Evolutionary conservation across 345 rosid species (phyloP).

Genomic region (Clarkia xantiana): DNA sequence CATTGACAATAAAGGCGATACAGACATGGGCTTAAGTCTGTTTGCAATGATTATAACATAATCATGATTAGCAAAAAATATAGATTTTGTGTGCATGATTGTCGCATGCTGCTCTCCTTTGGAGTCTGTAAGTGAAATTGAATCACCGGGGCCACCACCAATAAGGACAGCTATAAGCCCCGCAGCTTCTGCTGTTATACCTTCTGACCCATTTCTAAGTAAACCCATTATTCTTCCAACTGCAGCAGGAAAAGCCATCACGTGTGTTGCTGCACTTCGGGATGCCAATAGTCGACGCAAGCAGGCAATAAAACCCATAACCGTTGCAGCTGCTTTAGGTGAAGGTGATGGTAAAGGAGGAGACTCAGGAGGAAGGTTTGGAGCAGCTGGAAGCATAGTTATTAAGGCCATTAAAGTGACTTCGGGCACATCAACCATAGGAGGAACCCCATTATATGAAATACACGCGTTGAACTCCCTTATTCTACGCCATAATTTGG

Average conservation of each 20-base stretch:
- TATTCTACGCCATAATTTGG: constrained; percentile 94
- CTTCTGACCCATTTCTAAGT: constrained; percentile 96
- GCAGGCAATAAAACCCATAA: constrained; percentile 92
- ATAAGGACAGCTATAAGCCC: constrained; percentile 77
- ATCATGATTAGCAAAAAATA: constrained; percentile 65
- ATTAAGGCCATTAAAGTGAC: constrained; percentile 96
- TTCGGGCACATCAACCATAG: constrained; percentile 81
- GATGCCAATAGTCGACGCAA: constrained; percentile 86
- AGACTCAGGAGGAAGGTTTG: constrained; percentile 85
- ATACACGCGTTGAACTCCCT: constrained; percentile 96
- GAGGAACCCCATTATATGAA: constrained; percentile 77
- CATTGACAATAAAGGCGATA: constrained; percentile 90
- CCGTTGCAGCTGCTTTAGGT: constrained; percentile 98
- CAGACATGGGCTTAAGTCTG: constrained; percentile 88
- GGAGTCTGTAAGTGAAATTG: constrained; percentile 45
- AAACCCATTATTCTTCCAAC: constrained; percentile 98
- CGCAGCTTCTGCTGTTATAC: constrained; percentile 88
- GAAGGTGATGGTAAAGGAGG: constrained; percentile 98
- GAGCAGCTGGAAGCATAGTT: constrained; percentile 92
- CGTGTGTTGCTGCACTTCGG: constrained; percentile 88
- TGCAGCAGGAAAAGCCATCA: constrained; percentile 98
- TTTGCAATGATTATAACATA: constrained; percentile 67
- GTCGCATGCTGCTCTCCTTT: constrained; percentile 93
- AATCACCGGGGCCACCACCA: constrained; percentile 72
- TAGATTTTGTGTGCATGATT: constrained; percentile 90